Base-by-base conservation (phyloP, 768 basidiomycete species). In the Hydnum rufescens region DNA sequence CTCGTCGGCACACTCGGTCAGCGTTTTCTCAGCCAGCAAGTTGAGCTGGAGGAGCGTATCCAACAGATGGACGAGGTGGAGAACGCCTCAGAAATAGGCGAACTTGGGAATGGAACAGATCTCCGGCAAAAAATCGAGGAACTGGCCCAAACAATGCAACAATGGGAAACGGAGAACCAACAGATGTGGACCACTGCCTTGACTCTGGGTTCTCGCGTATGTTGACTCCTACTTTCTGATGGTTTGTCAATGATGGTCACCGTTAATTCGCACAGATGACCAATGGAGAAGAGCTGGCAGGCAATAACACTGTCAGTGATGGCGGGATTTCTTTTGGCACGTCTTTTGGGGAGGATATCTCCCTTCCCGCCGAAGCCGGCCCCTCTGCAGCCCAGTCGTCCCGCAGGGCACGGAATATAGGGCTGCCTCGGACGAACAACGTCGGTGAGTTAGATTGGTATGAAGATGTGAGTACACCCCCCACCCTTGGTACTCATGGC, bases 1-100 rank as follows among this genome's bases (percentile, higher is more conserved):
- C 82, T 87, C 57, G 87, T 88, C 3, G 90, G 86, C 32, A 82
- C 80, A 52, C 78, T 97, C 62, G 92, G 93, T 50, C 89, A 95
- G 67, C 82, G 86, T 64, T 78, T 97, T 60, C 78, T 96, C 56
- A 75, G 78, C 19, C 93, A 97, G 70, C 88, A 88, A 66, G 80
- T 86, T 68, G 86, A 93, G 62, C 76, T 96, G 56, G 87, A 95
- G 65, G 80, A 82, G 62, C 76, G 86, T 50, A 86, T 96, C 55
- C 71, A 76, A 42, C 81, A 82, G 61, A 71, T 93, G 51, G 61
- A 61, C 32, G 65, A 65, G 29, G 62, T 65, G 22, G 81, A 82
- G 32, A 80, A 79, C 51, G 72, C 67, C 19, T 80, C 78, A 54
- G 78, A 74, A 57, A 69, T 67, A 2, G 79, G 76, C 55, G 76